Evolutionary conservation across 2,329 filamentous ascomycete genomes (phyloP).

Genomic region (Aureobasidium sp.): DNA sequence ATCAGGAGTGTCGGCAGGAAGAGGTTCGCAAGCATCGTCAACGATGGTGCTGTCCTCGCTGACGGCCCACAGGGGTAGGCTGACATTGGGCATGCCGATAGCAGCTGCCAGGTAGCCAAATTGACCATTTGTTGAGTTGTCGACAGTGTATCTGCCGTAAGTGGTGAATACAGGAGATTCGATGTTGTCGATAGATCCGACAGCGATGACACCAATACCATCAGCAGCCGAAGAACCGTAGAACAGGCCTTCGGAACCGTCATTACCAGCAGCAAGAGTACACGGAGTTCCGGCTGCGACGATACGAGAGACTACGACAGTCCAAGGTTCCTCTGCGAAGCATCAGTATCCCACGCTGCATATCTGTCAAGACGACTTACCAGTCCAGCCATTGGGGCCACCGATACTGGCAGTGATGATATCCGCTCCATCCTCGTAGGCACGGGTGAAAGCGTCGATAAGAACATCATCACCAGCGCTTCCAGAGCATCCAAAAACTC

Average conservation of each 20-base stretch:
- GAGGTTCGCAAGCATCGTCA: constrained; percentile 47
- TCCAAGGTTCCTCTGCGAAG: constrained; percentile 30
- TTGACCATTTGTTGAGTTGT: constrained; percentile 28
- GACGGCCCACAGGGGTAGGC: constrained; percentile 29
- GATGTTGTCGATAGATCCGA: constrained; percentile 40
- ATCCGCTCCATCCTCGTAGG: constrained; percentile 46
- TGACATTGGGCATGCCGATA: constrained; percentile 30
- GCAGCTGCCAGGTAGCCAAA: constrained; percentile 30
- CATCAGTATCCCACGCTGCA: not conserved
- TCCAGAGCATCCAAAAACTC: constrained; percentile 51
- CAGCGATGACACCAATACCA: constrained; percentile 37
- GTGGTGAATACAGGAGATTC: constrained; percentile 30
- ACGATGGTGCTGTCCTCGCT: constrained; percentile 44
- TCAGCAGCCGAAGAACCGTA: constrained; percentile 37
- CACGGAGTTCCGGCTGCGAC: constrained; percentile 44
- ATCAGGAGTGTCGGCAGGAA: constrained; percentile 50
- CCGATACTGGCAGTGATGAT: constrained; percentile 35
- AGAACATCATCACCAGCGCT: constrained; percentile 49
- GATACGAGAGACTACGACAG: constrained; percentile 36
- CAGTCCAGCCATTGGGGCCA: constrained; percentile 28
- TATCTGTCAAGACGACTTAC: not conserved
- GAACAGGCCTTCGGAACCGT: constrained; percentile 44
- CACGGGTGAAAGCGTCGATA: constrained; percentile 53
- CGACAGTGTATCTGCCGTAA: constrained; percentile 28
- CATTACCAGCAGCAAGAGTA: constrained; percentile 47